phyloP scores from a whole-genome alignment of 2,329 filamentous ascomycete species.

The Juglanconis oblonga region DNA sequence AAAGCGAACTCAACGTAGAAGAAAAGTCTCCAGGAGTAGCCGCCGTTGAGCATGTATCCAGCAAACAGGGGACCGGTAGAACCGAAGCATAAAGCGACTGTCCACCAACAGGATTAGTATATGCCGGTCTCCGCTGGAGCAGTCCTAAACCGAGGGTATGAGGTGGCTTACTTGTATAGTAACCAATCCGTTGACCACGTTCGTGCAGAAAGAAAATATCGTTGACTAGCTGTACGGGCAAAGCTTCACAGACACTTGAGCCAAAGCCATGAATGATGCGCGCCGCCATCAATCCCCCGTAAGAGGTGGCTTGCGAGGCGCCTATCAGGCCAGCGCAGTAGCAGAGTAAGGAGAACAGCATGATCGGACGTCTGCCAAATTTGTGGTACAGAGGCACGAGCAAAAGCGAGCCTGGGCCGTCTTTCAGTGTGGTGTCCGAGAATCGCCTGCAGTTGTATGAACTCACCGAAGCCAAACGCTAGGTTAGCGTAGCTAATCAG shows the following conservation, averaged over 20 bases:
- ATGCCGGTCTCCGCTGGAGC: no score
- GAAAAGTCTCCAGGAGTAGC: constrained; percentile 58
- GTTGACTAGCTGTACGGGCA: constrained; percentile 44
- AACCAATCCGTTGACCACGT: constrained; percentile 52
- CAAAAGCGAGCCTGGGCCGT: constrained; percentile 41
- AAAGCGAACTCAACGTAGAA: constrained; percentile 61
- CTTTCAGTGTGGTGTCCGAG: neutral
- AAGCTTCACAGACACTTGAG: constrained; percentile 41
- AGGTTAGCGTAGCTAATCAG: constrained; percentile 60
- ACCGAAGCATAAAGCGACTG: constrained; percentile 53
- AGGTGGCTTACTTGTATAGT: constrained; percentile 48
- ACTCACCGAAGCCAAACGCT: constrained; percentile 53
- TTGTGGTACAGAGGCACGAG: constrained; percentile 56
- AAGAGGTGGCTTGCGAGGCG: constrained; percentile 34
- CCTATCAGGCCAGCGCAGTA: constrained; percentile 39
- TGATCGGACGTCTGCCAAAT: constrained; percentile 40
- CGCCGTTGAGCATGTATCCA: constrained; percentile 58
- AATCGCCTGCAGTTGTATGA: neutral
- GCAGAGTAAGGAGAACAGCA: constrained; percentile 37
- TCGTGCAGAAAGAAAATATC: constrained; percentile 47
- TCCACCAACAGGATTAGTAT: neutral
- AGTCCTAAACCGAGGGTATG: neutral
- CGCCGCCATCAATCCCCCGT: constrained; percentile 35
- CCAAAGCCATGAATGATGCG: constrained; percentile 39
- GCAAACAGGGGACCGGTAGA: constrained; percentile 55